These are phyloP conservation scores for bread wheat (Triticum aestivum) DNA, from an alignment of 176 grass and related monocot genomes.

Conservation along the genomic window DNA sequence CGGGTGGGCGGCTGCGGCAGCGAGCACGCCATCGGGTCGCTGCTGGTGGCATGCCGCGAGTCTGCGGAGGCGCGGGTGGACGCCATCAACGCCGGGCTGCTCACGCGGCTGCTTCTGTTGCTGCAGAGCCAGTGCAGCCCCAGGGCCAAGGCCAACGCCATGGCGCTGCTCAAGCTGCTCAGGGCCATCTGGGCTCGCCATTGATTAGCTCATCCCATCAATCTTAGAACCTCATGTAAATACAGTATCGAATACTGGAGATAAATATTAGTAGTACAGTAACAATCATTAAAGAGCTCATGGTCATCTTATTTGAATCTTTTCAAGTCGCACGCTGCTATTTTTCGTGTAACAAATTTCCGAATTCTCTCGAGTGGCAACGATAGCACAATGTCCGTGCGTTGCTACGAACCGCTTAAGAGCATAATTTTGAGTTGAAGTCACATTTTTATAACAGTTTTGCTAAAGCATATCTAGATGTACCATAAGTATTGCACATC, in stretches of 20 bases:
- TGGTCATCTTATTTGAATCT: background rate
- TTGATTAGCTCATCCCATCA: background rate
- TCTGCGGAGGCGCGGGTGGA: constrained; percentile 2
- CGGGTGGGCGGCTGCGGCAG: constrained; percentile 1
- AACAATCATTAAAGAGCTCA: background rate
- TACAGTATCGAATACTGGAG: background rate
- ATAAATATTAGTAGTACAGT: background rate
- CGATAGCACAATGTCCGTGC: no score
- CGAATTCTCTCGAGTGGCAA: no score
- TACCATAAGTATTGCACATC: no score
- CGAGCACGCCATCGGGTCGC: constrained; percentile 51
- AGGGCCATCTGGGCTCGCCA: constrained; percentile 36
- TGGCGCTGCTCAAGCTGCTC: constrained; percentile 48
- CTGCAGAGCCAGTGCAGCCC: constrained; percentile 47
- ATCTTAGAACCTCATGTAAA: background rate
- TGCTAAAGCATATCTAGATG: no score
- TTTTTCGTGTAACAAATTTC: no score
- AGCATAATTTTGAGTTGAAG: no score
- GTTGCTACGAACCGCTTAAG: no score
- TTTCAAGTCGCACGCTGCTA: no score
- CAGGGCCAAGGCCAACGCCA: constrained; percentile 41
- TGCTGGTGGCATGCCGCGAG: constrained; percentile 33
- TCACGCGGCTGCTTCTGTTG: constrained; percentile 50
- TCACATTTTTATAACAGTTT: no score
- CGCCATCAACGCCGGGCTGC: constrained; percentile 44